Conservation (phyloP, 2,329 filamentous ascomycete species). For the Fusarium protoensiforme region DNA sequence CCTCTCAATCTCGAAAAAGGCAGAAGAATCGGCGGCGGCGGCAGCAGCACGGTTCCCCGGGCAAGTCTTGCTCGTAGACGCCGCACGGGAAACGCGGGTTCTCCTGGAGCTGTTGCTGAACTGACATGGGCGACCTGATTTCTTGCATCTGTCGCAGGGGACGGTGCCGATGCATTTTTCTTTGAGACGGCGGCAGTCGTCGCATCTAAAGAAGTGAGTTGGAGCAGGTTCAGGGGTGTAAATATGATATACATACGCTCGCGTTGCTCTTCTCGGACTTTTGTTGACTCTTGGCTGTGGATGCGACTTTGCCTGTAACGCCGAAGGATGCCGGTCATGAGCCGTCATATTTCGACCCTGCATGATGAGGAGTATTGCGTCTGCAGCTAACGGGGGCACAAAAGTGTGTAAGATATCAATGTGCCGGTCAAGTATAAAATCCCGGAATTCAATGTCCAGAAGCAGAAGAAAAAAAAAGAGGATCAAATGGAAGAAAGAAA, state of each 20-base stretch:
- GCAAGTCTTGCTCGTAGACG: not conserved
- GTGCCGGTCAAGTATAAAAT: not conserved
- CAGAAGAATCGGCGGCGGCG: not conserved
- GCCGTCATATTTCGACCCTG: not conserved
- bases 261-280: slow-evolving; percentile 11
- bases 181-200: slow-evolving; percentile 34
- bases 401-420: not conserved
- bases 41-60: not conserved
- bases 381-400: not conserved
- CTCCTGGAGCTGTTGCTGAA: slow-evolving; percentile 28
- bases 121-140: slow-evolving; percentile 13
- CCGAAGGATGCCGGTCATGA: not conserved
- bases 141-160: slow-evolving; percentile 35
- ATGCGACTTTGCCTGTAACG: not conserved
- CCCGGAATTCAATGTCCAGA: not conserved
- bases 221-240: too few species aligned
- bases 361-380: not conserved
- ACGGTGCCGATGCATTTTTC: slow-evolving; percentile 32
- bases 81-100: slow-evolving; percentile 8
- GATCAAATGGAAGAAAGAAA: not conserved
- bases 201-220: slow-evolving; percentile 20
- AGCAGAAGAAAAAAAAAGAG: not conserved
- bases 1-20: slow-evolving; percentile 28
- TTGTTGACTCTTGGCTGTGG: not conserved
- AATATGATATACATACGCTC: slow-evolving; percentile 3